Evolutionary conservation across 192 early-diverging fungal species (phyloP).

Genomic region (Coemansia nantahalensis): DNA sequence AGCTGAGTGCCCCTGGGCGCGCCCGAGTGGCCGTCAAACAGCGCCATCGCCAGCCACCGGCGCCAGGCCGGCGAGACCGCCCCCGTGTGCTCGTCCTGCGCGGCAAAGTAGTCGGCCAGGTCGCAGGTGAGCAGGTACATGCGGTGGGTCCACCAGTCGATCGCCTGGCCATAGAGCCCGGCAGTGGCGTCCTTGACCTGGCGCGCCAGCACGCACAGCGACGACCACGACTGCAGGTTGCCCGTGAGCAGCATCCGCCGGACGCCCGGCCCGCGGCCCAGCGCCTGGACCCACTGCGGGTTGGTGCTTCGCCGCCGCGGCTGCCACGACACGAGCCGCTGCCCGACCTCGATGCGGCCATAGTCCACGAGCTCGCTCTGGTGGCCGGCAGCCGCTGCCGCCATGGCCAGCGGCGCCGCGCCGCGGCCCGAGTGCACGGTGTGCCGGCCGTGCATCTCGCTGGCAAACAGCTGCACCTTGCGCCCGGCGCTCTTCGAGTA

Average conservation of each 20-base stretch:
- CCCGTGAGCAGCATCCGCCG: conserved; percentile 25
- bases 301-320: conserved; percentile 32
- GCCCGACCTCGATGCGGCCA: conserved; percentile 13
- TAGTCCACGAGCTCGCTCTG: conserved; percentile 9
- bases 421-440: conserved; percentile 25
- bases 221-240: conserved; percentile 39
- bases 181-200: conserved; percentile 35
- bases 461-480: conserved; percentile 33
- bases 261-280: conserved; percentile 13
- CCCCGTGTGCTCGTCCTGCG: conserved; percentile 19
- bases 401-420: conserved; percentile 44
- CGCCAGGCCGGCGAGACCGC: conserved; percentile 15
- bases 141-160: conserved; percentile 52
- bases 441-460: conserved; percentile 27
- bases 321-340: conserved; percentile 25
- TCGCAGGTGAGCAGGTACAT: conserved; percentile 38
- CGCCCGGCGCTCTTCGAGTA: conserved; percentile 17
- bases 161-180: conserved; percentile 7
- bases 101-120: conserved; percentile 45
- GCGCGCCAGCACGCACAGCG: conserved; percentile 32
- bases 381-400: conserved; percentile 22
- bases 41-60: conserved; percentile 28
- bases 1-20: conserved; percentile 15
- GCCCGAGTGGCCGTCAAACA: conserved; percentile 44
- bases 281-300: conserved; percentile 26